These are phyloP conservation scores for Penicillium decumbens DNA, from an alignment of 2,329 filamentous ascomycete genomes.

Conservation along the genomic window DNA sequence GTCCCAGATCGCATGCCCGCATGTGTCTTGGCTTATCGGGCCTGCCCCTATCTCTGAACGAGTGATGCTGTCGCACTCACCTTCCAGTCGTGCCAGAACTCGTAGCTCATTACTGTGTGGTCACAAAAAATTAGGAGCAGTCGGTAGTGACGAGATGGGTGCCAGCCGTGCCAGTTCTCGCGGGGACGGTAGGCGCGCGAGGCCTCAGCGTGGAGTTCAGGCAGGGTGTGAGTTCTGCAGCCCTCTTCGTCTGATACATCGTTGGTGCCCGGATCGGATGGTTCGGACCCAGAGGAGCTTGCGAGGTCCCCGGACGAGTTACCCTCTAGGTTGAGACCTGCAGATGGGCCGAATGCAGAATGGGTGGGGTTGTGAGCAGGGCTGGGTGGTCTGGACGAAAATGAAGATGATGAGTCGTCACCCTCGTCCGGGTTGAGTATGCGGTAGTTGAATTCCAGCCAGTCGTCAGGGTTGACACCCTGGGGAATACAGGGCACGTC, in stretches of 20 bases:
- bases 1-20: too few species aligned
- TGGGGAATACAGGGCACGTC: slow-evolving; percentile 35
- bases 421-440: slow-evolving; percentile 14
- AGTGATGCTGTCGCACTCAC: neutral
- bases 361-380: neutral
- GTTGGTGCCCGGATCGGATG: neutral
- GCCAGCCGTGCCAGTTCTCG: slow-evolving; percentile 38
- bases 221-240: slow-evolving; percentile 20
- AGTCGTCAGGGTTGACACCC: slow-evolving; percentile 16
- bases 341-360: neutral
- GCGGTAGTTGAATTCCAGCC: slow-evolving; percentile 19
- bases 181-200: slow-evolving; percentile 30
- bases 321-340: neutral
- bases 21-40: too few species aligned
- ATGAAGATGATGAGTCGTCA: slow-evolving; percentile 13
- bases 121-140: slow-evolving; percentile 55
- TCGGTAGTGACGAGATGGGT: slow-evolving; percentile 45
- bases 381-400: neutral
- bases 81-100: slow-evolving; percentile 48
- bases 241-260: neutral
- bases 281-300: neutral
- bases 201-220: slow-evolving; percentile 35
- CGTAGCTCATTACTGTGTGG: slow-evolving; percentile 56
- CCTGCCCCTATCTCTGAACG: too few species aligned
- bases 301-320: neutral